These are phyloP conservation scores for Colletotrichum tropicale DNA, from an alignment of 2,329 filamentous ascomycete genomes.

Conservation along the genomic window DNA sequence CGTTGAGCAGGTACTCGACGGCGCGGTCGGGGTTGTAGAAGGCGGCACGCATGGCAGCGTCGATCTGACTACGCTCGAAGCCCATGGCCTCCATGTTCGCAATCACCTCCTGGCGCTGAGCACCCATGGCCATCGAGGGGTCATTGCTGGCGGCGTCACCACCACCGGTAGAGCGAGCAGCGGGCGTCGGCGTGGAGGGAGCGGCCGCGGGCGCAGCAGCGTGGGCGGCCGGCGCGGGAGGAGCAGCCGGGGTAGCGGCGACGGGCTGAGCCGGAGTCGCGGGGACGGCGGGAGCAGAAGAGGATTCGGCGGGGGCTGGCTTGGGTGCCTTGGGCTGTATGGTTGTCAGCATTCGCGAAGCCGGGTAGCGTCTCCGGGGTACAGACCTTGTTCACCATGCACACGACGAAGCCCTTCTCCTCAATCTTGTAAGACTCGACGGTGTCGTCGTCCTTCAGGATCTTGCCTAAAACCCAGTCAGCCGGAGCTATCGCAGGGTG, in stretches of 20 bases:
- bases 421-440: conserved; percentile 98
- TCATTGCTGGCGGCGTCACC: conserved; percentile 63
- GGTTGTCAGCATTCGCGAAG: conserved; percentile 11
- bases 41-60: conserved; percentile 92
- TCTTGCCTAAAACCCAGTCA: conserved; percentile 73
- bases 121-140: conserved; percentile 82
- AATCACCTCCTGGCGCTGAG: conserved; percentile 81
- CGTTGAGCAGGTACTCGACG: conserved; percentile 91
- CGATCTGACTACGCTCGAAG: conserved; percentile 86
- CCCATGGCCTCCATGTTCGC: conserved; percentile 98
- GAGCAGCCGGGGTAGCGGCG: conserved; percentile 55
- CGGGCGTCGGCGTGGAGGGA: conserved; percentile 60
- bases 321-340: conserved; percentile 70
- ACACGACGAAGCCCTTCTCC: conserved; percentile 99
- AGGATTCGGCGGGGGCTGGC: conserved; percentile 61
- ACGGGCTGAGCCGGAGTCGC: conserved; percentile 65
- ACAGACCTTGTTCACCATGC: conserved; percentile 93
- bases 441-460: conserved; percentile 96
- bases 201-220: conserved; percentile 49
- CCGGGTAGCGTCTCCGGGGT: background rate
- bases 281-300: conserved; percentile 59
- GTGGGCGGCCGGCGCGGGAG: conserved; percentile 54
- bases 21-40: conserved; percentile 97
- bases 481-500: background rate
- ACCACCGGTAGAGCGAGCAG: conserved; percentile 47